Base-by-base conservation (phyloP, 2,329 filamentous ascomycete genomes). In the Ophiocordyceps australis region DNA sequence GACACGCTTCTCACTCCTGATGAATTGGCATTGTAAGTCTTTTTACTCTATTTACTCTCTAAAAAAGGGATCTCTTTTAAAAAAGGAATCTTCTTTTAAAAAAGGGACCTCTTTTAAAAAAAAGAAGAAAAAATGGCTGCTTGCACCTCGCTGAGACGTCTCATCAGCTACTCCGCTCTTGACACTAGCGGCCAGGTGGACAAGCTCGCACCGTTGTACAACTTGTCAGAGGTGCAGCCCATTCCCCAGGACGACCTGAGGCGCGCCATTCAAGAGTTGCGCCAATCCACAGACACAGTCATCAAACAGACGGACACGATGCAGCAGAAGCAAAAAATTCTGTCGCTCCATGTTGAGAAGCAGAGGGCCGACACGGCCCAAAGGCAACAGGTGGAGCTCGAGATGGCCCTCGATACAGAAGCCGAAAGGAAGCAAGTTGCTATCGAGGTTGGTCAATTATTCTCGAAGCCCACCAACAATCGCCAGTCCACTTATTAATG, bases 201-300 rank as follows among this genome's bases (percentile, higher is more conserved):
- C 27, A 43, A 43, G 32, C 45, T 69, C 15, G 50, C 51, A 4
- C 52, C 50, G 12, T 36, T 49, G 20, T 47, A 59, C 29, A 56
- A 67, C 34, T 35, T 62, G n/a, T 49, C 54, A 4, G 38, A 50
- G 17, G 47, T 62, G 18, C 59, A 59, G 28, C 57, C 63, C 5
- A 45, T 76, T 23, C 49, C 55, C 10, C 71, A 78, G 30, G 51
- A 62, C 15, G 70, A 78, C 26, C 52, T 80, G 28, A 55, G 56
- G 27, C 46, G 53, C 21, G 74, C 75, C 11, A 68, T 77, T 25
- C 57, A 63, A 4, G 65, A 74, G 27, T 53, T 82, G n/a, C 59
- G 65, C 31, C 55, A 55, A 20, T 77, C 74, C 2, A 79, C 75
- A 1, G 59, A 59, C 12, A 62, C 60, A 12, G 75, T 80, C 16